A percentile compares a stretch with the other conserved stretches of the same genome.
phyloP scores from a whole-genome alignment of 1,284 basidiomycete species.

The Ustilago bromivora region DNA sequence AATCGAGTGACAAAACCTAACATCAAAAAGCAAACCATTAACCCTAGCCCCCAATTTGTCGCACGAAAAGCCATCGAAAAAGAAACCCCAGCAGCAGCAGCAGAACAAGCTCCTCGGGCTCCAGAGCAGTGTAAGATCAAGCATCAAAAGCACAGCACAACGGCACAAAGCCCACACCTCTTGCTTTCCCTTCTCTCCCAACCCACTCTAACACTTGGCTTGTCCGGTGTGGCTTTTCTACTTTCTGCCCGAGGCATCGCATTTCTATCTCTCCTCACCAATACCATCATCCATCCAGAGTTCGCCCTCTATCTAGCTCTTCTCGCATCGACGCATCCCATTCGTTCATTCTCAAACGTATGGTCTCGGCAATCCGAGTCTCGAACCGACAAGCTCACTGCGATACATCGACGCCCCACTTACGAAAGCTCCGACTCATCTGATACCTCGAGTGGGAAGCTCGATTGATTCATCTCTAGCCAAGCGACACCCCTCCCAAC shows the following conservation, averaged over 20 bases:
- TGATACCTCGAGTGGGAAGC: no score
- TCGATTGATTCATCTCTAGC: no score
- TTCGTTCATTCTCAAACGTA: no score
- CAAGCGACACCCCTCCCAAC: no score
- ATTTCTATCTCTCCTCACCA: constrained; percentile 1
- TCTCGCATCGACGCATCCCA: neutral
- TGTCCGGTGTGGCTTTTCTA: neutral
- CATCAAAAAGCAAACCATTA: neutral
- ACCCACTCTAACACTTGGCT: no score
- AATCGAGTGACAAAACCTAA: constrained; percentile 24
- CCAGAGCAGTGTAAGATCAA: constrained; percentile 2
- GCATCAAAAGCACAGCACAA: neutral
- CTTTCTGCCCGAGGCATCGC: neutral
- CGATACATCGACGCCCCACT: no score
- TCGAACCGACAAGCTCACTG: no score
- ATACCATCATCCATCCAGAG: constrained; percentile 3
- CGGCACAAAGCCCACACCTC: neutral
- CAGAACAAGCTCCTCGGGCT: neutral
- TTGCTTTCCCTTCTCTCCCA: neutral
- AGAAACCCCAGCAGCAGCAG: neutral
- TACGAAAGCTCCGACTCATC: no score
- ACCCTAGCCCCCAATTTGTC: constrained; percentile 14
- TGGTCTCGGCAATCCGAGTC: no score
- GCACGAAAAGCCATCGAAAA: constrained; percentile 2
- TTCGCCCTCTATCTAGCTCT: neutral